These are phyloP conservation scores for Cucumis hystrix DNA, from an alignment of 306 rosid genomes.

Conservation along the genomic window DNA sequence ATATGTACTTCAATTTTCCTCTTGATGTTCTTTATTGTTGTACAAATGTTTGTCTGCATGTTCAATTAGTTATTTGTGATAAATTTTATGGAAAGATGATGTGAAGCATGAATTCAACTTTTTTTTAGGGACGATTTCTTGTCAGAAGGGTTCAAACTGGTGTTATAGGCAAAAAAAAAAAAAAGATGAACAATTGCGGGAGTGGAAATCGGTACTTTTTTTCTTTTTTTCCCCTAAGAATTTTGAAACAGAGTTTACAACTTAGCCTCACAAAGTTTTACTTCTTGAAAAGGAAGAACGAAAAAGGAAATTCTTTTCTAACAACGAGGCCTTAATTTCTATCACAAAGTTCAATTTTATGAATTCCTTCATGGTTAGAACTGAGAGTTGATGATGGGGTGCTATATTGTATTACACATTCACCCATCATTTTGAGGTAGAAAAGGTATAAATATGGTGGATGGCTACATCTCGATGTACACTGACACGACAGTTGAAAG, in stretches of 20 bases:
- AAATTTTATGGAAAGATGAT: background rate
- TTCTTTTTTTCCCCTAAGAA: no score
- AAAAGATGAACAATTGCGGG: background rate
- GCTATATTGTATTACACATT: background rate
- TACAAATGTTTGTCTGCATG: background rate
- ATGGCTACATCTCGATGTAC: background rate
- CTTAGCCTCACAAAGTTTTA: background rate
- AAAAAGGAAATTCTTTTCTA: background rate
- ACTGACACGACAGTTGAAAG: background rate
- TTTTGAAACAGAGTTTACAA: background rate
- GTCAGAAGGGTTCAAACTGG: slow-evolving; percentile 32
- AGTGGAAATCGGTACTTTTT: background rate
- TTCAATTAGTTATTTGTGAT: background rate
- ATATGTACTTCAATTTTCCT: background rate
- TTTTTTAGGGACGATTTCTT: slow-evolving; percentile 34
- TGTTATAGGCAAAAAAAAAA: slow-evolving; percentile 8
- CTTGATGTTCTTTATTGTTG: background rate
- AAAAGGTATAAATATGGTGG: background rate
- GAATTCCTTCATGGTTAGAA: background rate
- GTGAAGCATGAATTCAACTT: background rate
- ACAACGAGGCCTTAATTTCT: background rate
- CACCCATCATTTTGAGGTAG: background rate
- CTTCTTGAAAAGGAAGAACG: background rate
- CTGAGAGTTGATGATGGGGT: background rate
- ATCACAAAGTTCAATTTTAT: background rate